phyloP scores from a whole-genome alignment of 768 basidiomycete species.

The Postia placenta region DNA sequence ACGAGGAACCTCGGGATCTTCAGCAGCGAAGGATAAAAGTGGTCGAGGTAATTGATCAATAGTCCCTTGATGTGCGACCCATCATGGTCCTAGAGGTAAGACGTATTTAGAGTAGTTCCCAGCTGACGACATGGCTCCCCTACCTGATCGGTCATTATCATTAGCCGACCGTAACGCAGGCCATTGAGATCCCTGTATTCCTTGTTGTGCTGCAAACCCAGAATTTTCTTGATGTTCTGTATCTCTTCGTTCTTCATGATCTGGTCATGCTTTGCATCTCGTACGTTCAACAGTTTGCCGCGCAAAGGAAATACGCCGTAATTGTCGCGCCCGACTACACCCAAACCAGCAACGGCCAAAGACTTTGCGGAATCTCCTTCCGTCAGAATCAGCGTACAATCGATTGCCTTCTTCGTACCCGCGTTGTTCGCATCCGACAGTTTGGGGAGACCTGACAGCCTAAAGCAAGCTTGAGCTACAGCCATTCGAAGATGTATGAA shows the following conservation, averaged over 20 bases:
- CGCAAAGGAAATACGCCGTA: conserved; percentile 98
- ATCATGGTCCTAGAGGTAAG: conserved; percentile 79
- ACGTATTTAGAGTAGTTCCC: not conserved
- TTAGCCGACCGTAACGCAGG: conserved; percentile 88
- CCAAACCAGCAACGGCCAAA: conserved; percentile 89
- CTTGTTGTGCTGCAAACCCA: conserved; percentile 93
- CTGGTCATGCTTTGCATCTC: conserved; percentile 92
- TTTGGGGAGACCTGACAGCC: conserved; percentile 87
- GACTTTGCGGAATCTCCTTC: conserved; percentile 99
- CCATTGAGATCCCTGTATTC: conserved; percentile 64
- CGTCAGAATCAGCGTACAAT: conserved; percentile 93
- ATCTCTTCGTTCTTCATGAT: conserved; percentile 99
- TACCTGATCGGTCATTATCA: conserved; percentile 99
- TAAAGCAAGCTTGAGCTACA: conserved; percentile 24
- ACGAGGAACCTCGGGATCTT: conserved; percentile 89
- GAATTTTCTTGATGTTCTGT: conserved; percentile 95
- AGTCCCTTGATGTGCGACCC: conserved; percentile 99
- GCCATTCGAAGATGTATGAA: not conserved
- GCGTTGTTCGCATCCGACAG: conserved; percentile 97
- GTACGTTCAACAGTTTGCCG: conserved; percentile 94
- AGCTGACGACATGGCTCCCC: conserved; percentile 16
- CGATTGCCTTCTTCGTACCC: conserved; percentile 70
- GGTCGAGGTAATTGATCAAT: conserved; percentile 95
- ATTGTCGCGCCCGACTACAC: conserved; percentile 92
- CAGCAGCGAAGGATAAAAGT: conserved; percentile 92